phyloP scores from a whole-genome alignment of 1,284 basidiomycete genomes.

The Inonotus hispidus region DNA sequence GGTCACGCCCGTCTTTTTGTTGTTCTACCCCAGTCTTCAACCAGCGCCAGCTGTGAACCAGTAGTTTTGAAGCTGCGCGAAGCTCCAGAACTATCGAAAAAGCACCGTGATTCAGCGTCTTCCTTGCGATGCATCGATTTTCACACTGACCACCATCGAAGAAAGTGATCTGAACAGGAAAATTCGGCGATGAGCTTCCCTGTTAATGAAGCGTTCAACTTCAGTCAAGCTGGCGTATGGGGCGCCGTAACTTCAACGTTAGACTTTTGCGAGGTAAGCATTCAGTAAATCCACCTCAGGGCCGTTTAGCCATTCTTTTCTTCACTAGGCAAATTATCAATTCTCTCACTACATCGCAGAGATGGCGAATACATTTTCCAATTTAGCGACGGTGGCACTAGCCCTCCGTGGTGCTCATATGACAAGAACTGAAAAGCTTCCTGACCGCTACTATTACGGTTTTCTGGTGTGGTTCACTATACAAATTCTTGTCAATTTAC shows the following conservation, averaged over 20 bases:
- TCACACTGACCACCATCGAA: neutral
- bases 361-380: conserved; percentile 60
- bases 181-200: conserved; percentile 8
- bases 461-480: conserved; percentile 39
- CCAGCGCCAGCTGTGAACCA: neutral
- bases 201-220: conserved; percentile 12
- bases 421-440: conserved; percentile 37
- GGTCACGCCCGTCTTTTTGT: no score
- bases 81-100: neutral
- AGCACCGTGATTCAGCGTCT: neutral
- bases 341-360: conserved; percentile 66
- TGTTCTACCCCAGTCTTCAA: neutral
- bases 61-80: neutral
- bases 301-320: no score
- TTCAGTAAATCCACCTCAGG: neutral
- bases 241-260: conserved; percentile 62
- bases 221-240: conserved; percentile 38
- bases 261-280: conserved; percentile 63
- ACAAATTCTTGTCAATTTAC: neutral
- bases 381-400: conserved; percentile 48
- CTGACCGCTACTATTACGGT: conserved; percentile 45
- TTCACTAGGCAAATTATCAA: conserved; percentile 56
- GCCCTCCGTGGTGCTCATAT: conserved; percentile 41
- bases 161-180: neutral
- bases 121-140: neutral